phyloP scores from a whole-genome alignment of 805 yeast species.

The Diddensiella transvaalensis region DNA sequence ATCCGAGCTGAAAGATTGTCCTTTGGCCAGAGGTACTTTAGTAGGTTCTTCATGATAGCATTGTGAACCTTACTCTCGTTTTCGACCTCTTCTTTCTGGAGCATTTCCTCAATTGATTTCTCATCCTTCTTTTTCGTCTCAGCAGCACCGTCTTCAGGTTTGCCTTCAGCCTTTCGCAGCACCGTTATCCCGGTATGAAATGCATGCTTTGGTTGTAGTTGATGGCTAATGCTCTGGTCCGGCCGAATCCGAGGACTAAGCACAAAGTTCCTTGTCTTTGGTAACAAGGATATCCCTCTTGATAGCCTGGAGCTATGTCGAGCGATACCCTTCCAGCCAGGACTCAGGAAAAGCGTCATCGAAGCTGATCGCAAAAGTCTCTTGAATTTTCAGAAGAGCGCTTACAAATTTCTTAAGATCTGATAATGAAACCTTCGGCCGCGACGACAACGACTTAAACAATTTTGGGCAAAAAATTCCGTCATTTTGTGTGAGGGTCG shows the following conservation, averaged over 20 bases:
- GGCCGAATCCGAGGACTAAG: neutral
- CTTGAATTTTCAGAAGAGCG: neutral
- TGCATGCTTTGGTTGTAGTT: too few species aligned
- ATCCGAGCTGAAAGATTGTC: conserved; percentile 41
- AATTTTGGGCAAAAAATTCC: too few species aligned
- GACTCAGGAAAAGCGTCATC: neutral
- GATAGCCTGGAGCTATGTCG: neutral
- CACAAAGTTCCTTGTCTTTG: too few species aligned
- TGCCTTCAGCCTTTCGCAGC: neutral
- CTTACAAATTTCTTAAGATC: neutral
- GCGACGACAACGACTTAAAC: too few species aligned
- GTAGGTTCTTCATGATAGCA: conserved; percentile 26
- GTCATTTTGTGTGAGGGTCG: too few species aligned
- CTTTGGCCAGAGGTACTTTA: conserved; percentile 38
- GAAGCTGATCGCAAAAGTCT: neutral
- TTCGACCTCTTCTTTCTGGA: conserved; percentile 7
- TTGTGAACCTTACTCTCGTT: conserved; percentile 15
- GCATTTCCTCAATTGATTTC: conserved; percentile 5
- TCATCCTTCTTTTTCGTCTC: neutral
- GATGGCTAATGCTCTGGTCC: too few species aligned
- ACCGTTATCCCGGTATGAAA: neutral
- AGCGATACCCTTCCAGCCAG: neutral
- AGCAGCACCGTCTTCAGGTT: neutral
- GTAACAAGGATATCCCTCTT: neutral
- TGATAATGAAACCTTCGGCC: neutral